These are phyloP conservation scores for Lycium barbarum DNA, from an alignment of 257 asterid species.

Conservation along the genomic window DNA sequence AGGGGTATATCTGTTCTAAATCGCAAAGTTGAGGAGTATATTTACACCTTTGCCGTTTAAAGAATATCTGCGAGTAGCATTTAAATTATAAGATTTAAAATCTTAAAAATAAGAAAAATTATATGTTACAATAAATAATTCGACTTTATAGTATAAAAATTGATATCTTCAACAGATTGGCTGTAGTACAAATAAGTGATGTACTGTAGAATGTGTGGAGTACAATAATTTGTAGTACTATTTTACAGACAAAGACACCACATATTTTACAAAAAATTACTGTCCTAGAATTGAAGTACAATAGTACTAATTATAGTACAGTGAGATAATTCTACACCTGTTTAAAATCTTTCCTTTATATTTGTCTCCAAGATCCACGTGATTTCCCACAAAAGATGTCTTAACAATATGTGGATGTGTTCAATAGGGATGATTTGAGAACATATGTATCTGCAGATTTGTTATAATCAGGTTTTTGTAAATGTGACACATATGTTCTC, in stretches of 20 bases:
- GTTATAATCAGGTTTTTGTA: no score
- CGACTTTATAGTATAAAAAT: no score
- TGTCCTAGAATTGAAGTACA: neutral
- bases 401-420: neutral
- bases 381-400: neutral
- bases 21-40: no score
- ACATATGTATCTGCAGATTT: neutral
- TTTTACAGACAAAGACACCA: neutral
- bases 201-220: slow-evolving; percentile 13
- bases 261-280: neutral
- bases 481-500: neutral
- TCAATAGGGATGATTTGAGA: neutral
- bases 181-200: neutral
- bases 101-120: no score
- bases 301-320: slow-evolving; percentile 19
- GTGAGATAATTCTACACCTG: neutral
- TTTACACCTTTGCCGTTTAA: no score
- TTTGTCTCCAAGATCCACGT: neutral
- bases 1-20: no score
- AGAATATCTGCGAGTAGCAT: no score
- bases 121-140: no score
- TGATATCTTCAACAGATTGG: neutral
- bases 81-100: no score
- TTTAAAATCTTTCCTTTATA: neutral
- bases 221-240: neutral